phyloP scores from a whole-genome alignment of 257 asterid species.

The Handroanthus guayacan region DNA sequence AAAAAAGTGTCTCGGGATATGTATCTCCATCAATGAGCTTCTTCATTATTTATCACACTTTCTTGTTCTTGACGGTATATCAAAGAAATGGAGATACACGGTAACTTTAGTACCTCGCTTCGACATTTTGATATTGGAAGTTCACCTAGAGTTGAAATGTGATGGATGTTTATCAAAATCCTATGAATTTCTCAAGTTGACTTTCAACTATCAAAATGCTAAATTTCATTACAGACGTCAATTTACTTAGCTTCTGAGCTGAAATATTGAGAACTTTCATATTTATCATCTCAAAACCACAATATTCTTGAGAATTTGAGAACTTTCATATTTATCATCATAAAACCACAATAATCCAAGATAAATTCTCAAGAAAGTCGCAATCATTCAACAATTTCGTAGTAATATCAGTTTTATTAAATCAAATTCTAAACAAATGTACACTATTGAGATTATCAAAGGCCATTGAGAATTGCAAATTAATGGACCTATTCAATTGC shows the following conservation, averaged over 20 bases:
- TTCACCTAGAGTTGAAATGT: too few relatives aligned
- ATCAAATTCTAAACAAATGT: conserved; percentile 32
- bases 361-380: conserved; percentile 33
- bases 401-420: conserved; percentile 30
- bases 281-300: conserved; percentile 6
- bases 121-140: too few relatives aligned
- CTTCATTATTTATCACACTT: too few relatives aligned
- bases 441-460: conserved; percentile 34
- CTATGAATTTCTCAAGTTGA: too few relatives aligned
- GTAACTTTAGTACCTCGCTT: too few relatives aligned
- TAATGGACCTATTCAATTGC: neutral
- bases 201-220: too few relatives aligned
- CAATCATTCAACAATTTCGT: conserved; percentile 29
- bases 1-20: too few relatives aligned
- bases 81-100: too few relatives aligned
- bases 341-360: conserved; percentile 30
- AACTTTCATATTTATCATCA: neutral
- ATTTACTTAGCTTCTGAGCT: neutral
- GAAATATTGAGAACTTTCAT: neutral
- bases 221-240: too few relatives aligned
- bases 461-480: neutral
- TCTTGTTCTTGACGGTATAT: too few relatives aligned
- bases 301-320: conserved; percentile 33
- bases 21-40: too few relatives aligned
- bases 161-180: too few relatives aligned